Conservation (phyloP, 768 basidiomycete species). For the Phlebiopsis flavidoalba region DNA sequence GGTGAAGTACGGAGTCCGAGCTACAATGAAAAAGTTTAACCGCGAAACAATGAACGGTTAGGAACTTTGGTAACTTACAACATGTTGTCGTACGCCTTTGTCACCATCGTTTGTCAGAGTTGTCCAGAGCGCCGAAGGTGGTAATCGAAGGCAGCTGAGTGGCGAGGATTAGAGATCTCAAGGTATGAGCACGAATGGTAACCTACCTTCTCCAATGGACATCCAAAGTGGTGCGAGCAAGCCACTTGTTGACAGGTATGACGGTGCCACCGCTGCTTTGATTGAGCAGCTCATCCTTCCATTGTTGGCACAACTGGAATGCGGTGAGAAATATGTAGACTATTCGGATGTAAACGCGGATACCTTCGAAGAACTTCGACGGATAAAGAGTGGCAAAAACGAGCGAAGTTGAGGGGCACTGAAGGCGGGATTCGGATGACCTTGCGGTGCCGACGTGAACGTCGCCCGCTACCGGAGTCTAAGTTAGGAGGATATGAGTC, state of each 20-base stretch:
- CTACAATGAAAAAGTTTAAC: background rate
- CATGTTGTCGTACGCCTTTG: constrained; percentile 1
- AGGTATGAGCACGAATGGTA: too few species aligned
- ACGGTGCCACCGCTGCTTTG: constrained; percentile 35
- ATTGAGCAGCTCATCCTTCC: constrained; percentile 24
- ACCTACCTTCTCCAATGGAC: constrained; percentile 35
- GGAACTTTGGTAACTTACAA: constrained; percentile 14
- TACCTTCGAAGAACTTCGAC: constrained; percentile 17
- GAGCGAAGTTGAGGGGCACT: constrained; percentile 19
- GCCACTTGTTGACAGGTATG: constrained; percentile 25
- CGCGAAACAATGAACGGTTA: background rate
- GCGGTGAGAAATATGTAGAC: too few species aligned
- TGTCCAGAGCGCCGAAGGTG: constrained; percentile 33
- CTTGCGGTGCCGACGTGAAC: constrained; percentile 27
- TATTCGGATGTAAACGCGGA: background rate
- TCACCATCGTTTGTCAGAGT: background rate
- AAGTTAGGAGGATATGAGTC: background rate
- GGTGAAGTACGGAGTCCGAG: constrained; percentile 27
- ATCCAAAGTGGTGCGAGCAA: constrained; percentile 33
- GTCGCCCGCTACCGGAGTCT: constrained; percentile 16
- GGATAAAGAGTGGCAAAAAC: constrained; percentile 24
- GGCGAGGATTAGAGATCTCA: background rate
- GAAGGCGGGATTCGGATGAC: constrained; percentile 33
- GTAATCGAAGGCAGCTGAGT: constrained; percentile 1
- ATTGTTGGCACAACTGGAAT: constrained; percentile 3